Evolutionary conservation across 2,329 filamentous ascomycete genomes (phyloP).

Genomic region (Dendryphion nanum): DNA sequence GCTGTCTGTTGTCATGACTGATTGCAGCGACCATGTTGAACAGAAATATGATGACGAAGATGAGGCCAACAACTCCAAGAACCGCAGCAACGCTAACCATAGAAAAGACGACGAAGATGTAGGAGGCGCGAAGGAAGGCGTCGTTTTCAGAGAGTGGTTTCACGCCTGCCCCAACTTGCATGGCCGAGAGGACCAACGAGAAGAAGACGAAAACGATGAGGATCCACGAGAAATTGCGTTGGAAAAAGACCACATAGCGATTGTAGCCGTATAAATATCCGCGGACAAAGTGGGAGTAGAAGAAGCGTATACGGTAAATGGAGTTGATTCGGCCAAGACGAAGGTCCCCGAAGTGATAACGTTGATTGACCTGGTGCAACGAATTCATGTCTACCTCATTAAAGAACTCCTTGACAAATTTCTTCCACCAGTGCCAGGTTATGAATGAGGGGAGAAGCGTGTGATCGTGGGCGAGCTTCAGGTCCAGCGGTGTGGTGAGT

Average conservation of each 20-base stretch:
- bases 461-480: constrained; percentile 31
- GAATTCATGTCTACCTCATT: constrained; percentile 28
- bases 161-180: constrained; percentile 37
- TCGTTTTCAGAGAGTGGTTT: constrained; percentile 19
- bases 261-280: constrained; percentile 42
- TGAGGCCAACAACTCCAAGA: constrained; percentile 19
- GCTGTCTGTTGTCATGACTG: constrained; percentile 40
- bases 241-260: constrained; percentile 40
- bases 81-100: constrained; percentile 33
- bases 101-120: constrained; percentile 36
- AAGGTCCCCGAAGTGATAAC: constrained; percentile 37
- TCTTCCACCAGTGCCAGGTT: constrained; percentile 36
- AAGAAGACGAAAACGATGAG: constrained; percentile 39
- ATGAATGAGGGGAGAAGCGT: constrained; percentile 26
- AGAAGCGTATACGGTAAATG: constrained; percentile 34
- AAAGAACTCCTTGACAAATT: constrained; percentile 25
- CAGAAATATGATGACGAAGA: constrained; percentile 33
- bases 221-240: constrained; percentile 39
- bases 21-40: constrained; percentile 38
- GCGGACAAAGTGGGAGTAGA: constrained; percentile 34
- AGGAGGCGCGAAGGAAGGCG: constrained; percentile 25
- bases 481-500: constrained; percentile 29
- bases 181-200: constrained; percentile 34
- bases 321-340: constrained; percentile 35
- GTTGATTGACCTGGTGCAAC: constrained; percentile 36